Conservation (phyloP, 2,329 filamentous ascomycete species). For the Rhexocercosporidium sp. region DNA sequence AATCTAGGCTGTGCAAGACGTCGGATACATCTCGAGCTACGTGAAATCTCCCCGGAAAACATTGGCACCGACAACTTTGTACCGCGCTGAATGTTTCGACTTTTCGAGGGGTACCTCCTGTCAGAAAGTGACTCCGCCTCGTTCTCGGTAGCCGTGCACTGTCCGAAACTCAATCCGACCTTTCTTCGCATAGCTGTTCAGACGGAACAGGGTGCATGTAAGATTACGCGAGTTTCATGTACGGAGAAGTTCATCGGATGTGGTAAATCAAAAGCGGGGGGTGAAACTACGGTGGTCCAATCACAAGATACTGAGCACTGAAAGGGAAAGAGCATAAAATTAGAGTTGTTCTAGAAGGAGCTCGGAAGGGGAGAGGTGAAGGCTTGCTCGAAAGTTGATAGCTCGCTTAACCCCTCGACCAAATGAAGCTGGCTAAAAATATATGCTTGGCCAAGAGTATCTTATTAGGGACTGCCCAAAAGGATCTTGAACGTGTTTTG, state of each 20-base stretch:
- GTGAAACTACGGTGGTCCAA: no score
- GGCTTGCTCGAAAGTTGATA: background rate
- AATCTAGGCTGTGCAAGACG: background rate
- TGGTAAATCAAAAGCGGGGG: background rate
- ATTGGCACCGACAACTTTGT: background rate
- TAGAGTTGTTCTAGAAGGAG: conserved; percentile 1
- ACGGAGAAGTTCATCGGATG: background rate
- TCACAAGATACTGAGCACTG: background rate
- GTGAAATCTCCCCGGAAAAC: background rate
- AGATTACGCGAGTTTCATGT: conserved; percentile 2
- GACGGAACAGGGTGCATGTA: conserved; percentile 52
- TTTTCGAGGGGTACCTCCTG: background rate
- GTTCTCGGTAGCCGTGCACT: background rate
- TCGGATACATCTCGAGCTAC: background rate
- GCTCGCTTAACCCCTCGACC: background rate
- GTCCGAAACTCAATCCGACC: background rate
- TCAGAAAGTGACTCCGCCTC: background rate
- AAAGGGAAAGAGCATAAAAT: background rate
- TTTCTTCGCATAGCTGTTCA: conserved; percentile 43
- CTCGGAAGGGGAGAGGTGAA: no score
- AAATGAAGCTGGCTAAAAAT: background rate
- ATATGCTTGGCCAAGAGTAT: background rate
- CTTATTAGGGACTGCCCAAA: no score
- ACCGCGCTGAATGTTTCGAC: no score
- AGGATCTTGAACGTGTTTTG: no score